A percentile compares a stretch with the other conserved stretches of the same genome.
Evolutionary conservation across 1,284 basidiomycete species (phyloP).

Genomic region (Apiotrichum sp.): DNA sequence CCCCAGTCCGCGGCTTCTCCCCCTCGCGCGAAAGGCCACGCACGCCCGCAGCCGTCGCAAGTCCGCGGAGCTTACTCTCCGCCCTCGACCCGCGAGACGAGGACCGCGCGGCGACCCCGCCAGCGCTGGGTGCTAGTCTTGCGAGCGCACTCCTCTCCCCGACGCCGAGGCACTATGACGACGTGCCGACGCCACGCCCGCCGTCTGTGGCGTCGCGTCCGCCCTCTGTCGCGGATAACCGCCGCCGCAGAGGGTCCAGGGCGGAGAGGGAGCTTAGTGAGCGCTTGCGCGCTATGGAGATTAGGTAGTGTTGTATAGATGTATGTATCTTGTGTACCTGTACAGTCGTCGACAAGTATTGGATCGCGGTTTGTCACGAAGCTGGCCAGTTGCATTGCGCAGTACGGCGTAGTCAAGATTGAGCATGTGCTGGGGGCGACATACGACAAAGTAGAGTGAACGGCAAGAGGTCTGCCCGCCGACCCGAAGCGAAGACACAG

Average conservation of each 20-base stretch:
- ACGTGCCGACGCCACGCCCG: slow-evolving; percentile 5
- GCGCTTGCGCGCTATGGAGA: slow-evolving; percentile 21
- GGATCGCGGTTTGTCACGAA: too few species aligned
- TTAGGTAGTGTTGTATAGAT: background rate
- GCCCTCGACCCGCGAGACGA: background rate
- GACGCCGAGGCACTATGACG: background rate
- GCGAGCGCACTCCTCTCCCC: background rate
- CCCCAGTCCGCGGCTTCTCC: background rate
- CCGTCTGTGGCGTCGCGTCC: background rate
- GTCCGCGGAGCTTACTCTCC: background rate
- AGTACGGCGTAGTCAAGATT: too few species aligned
- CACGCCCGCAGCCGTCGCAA: background rate
- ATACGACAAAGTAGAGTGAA: too few species aligned
- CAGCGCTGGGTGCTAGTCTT: background rate
- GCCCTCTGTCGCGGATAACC: background rate
- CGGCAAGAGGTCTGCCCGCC: too few species aligned
- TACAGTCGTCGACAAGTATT: too few species aligned
- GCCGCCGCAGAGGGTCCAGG: slow-evolving; percentile 16
- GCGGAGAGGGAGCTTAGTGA: slow-evolving; percentile 37
- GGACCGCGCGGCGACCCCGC: background rate
- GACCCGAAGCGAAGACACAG: too few species aligned
- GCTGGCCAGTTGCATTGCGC: too few species aligned
- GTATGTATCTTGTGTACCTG: background rate
- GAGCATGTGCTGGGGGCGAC: too few species aligned
- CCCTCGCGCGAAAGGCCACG: background rate